Evolutionary conservation across 139 green algal genomes (phyloP), one percentile per base, ranked within the genome.

Genomic region (Volvox africanus): DNA sequence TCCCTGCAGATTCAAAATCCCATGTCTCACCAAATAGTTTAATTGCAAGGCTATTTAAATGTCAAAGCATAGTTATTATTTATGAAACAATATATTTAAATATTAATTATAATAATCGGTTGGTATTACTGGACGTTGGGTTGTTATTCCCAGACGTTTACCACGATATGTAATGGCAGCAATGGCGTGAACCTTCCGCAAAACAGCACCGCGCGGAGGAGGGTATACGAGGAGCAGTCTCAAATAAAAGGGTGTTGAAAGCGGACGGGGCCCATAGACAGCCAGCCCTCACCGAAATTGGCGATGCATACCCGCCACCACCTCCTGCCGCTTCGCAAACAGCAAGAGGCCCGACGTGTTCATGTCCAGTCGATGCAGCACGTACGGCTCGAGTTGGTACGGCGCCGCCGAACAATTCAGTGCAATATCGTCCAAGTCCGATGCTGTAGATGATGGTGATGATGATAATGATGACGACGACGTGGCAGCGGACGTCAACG

Each of bases 261-360:
- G 2, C 21, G 5, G 65, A 12, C 16, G 65, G 65, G 21, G 24
- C 65, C 5, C 9, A 73, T 11, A 24, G 11, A 73, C 12, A 73
- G 21, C 2, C 65, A 73, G 65, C 65, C 65, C 65, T 73, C 65
- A 95, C 95, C 95, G 96, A 94, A 98, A 98, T 87, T 97, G 94
- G 20, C n/a, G 20, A n/a, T 97, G 93, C 79, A 99, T 75, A 0
- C 50, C 78, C 12, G 94, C 83, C 55, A 94, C 96, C 26, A 95
- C 92, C 33, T 91, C 92, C 0, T 86, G 33, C 16, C 77, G 75
- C 88, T 99, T 99, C 61, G 93, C 96, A 91, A 98, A 97, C 62
- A 98, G 87, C 88, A 98, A 87, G 83, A 98, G 92, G 1, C 97
- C 97, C 1, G 89, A 95, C 13, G 97, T 99, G 93, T 97, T 92